Percentiles rank a stretch among this genome's conserved stretches.
These are phyloP conservation scores for Cocos nucifera DNA, from an alignment of 176 grass and related monocot genomes.

Conservation along the genomic window DNA sequence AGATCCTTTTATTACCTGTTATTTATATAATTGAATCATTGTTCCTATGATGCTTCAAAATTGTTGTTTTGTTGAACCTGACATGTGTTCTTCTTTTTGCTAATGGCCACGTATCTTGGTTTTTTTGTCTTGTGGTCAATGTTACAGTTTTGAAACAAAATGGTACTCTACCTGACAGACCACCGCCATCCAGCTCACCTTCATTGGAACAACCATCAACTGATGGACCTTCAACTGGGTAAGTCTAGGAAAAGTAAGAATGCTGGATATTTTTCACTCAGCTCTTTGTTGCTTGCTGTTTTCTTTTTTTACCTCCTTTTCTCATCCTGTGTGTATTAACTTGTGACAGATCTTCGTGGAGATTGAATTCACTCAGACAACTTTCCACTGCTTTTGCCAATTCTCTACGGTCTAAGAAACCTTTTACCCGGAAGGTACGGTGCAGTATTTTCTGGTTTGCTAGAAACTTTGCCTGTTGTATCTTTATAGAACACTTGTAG, in stretches of 20 bases:
- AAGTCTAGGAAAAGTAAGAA: conserved; percentile 13
- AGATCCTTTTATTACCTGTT: no score
- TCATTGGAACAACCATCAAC: conserved; percentile 50
- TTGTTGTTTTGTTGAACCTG: conserved; percentile 3
- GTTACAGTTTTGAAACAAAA: conserved; percentile 74
- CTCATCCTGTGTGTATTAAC: neutral
- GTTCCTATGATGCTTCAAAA: no score
- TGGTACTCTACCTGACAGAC: conserved; percentile 74
- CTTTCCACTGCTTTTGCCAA: conserved; percentile 71
- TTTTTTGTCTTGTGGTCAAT: conserved; percentile 11
- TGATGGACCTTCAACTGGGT: conserved; percentile 41
- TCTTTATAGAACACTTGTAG: neutral
- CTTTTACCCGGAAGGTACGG: conserved; percentile 60
- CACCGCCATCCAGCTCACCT: conserved; percentile 24
- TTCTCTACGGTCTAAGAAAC: conserved; percentile 58
- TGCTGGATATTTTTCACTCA: no score
- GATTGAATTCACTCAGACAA: conserved; percentile 48
- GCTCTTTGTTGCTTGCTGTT: no score
- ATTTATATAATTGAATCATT: no score
- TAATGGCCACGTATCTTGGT: conserved; percentile 1
- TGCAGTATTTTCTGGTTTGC: neutral
- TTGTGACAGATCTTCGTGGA: conserved; percentile 43
- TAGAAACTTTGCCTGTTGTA: neutral
- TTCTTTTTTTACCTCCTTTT: no score
- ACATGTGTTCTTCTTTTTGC: conserved; percentile 14